Evolutionary conservation across 192 early-diverging fungal species (phyloP).

Genomic region (Umbelopsis ramanniana): DNA sequence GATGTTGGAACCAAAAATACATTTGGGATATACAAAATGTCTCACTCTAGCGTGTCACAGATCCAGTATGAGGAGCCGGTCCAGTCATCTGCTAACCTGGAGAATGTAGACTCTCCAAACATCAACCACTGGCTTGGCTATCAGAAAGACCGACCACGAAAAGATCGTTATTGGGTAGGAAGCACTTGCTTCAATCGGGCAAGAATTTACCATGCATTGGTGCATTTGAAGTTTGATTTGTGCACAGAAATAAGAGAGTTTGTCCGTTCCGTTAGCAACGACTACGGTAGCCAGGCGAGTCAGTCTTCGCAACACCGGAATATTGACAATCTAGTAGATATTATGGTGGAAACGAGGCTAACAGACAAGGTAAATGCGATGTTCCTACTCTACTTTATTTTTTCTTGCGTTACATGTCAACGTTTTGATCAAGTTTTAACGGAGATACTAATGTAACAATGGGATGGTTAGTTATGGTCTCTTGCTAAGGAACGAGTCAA

Average conservation of each 20-base stretch:
- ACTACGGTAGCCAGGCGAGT: too few species aligned
- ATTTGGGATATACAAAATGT: not conserved
- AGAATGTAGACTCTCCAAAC: not conserved
- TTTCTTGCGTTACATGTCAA: conserved; percentile 4
- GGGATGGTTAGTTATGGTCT: not conserved
- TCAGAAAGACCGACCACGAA: not conserved
- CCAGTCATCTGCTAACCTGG: not conserved
- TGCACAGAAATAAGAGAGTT: not conserved
- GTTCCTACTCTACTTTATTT: not conserved
- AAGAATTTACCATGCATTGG: conserved; percentile 3
- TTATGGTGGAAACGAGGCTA: not conserved
- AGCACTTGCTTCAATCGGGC: conserved; percentile 17
- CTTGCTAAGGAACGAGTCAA: not conserved
- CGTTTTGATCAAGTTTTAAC: not conserved
- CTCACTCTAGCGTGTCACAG: not conserved
- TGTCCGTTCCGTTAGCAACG: not conserved
- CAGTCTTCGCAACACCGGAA: not conserved
- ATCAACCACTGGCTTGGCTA: not conserved
- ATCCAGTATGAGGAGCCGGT: not conserved
- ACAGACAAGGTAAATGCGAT: conserved; percentile 1
- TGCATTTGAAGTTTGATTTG: conserved; percentile 1
- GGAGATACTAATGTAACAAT: conserved; percentile 1
- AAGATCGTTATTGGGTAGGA: conserved; percentile 9
- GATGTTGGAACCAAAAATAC: not conserved
- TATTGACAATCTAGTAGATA: not conserved